Conservation (phyloP, 768 basidiomycete species). For the Lactifluus subvellereus region DNA sequence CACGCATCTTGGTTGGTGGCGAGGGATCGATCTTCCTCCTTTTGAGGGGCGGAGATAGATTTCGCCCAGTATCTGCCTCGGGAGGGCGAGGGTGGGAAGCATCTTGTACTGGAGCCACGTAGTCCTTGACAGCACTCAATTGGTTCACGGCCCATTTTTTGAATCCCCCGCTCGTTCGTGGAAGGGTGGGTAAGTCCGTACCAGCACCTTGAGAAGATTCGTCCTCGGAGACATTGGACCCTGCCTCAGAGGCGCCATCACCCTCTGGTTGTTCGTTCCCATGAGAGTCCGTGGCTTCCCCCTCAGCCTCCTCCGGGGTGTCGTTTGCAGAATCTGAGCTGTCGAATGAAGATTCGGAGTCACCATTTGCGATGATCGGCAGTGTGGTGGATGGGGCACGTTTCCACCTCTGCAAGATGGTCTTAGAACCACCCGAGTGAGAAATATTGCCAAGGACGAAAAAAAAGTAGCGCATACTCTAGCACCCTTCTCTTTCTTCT, state of each 20-base stretch:
- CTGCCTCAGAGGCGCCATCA: conserved; percentile 11
- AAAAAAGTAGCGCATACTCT: conserved; percentile 36
- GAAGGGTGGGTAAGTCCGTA: conserved; percentile 27
- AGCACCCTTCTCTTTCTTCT: conserved; percentile 38
- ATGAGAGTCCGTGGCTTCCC: conserved; percentile 27
- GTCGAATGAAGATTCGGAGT: conserved; percentile 62
- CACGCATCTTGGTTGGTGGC: conserved; percentile 47
- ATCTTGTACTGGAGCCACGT: conserved; percentile 30
- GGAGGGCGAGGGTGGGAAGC: background rate
- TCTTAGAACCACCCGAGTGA: conserved; percentile 26
- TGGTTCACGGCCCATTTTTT: conserved; percentile 89
- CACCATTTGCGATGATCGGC: conserved; percentile 28
- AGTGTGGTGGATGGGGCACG: conserved; percentile 29
- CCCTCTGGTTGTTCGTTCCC: conserved; percentile 17
- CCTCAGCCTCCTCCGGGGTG: conserved; percentile 16
- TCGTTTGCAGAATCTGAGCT: conserved; percentile 76
- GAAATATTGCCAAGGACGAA: background rate
- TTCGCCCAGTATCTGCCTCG: background rate
- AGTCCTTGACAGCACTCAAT: conserved; percentile 46
- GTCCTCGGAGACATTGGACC: conserved; percentile 24
- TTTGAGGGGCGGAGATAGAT: conserved; percentile 33
- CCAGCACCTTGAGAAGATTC: conserved; percentile 25
- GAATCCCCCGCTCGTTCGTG: conserved; percentile 52
- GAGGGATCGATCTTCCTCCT: conserved; percentile 41
- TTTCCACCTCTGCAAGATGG: conserved; percentile 49